These are phyloP conservation scores for Verticillium isaacii DNA, from an alignment of 2,329 filamentous ascomycete genomes.

Conservation along the genomic window DNA sequence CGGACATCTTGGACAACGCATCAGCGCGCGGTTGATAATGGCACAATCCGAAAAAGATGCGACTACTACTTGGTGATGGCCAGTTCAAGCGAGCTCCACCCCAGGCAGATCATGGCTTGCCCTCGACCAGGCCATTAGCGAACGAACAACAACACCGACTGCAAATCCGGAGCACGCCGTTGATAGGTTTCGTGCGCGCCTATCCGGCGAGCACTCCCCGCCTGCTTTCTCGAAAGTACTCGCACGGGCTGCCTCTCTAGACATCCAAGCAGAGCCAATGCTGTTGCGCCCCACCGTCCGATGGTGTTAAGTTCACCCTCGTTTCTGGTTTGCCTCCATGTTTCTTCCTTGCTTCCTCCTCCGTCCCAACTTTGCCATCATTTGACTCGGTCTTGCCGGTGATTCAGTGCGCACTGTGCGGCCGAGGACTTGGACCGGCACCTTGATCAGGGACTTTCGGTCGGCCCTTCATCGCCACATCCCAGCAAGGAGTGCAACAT, in stretches of 20 bases:
- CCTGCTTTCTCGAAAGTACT: background rate
- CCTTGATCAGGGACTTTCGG: background rate
- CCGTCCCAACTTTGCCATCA: background rate
- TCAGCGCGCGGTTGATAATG: no score
- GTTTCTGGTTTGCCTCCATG: background rate
- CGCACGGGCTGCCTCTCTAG: background rate
- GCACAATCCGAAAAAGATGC: background rate
- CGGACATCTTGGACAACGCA: background rate
- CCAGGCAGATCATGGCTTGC: background rate
- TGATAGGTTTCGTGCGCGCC: background rate
- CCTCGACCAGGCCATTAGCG: background rate
- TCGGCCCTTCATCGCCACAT: background rate
- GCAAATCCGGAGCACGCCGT: background rate
- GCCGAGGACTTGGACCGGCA: background rate
- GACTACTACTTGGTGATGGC: background rate
- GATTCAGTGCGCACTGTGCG: background rate
- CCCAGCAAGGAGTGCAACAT: background rate
- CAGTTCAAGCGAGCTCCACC: background rate
- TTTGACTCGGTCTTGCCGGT: background rate
- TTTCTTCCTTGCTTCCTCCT: background rate
- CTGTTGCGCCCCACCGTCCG: background rate
- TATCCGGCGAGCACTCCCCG: background rate
- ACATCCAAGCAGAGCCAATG: background rate
- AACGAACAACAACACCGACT: background rate
- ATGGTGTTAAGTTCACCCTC: background rate